phyloP scores from a whole-genome alignment of 169 alveolate genomes.

The Plasmodium relictum region DNA sequence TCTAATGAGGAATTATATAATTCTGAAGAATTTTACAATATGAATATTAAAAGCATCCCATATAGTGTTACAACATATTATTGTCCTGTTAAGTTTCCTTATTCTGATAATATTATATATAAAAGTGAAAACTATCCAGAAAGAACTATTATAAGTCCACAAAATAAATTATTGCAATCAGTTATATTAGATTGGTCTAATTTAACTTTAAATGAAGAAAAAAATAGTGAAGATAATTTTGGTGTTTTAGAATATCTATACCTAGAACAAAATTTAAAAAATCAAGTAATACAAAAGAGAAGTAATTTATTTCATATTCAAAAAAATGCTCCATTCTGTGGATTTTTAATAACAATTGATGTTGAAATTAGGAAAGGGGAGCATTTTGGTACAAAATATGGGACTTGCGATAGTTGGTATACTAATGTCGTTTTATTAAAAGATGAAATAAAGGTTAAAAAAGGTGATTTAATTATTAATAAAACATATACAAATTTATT shows the following conservation, averaged over 20 bases:
- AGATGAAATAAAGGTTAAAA: conserved; percentile 79
- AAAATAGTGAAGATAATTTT: conserved; percentile 25
- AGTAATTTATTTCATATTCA: conserved; percentile 77
- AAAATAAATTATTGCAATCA: conserved; percentile 84
- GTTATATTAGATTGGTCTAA: conserved; percentile 79
- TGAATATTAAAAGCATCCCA: conserved; percentile 86
- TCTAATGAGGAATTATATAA: conserved; percentile 65
- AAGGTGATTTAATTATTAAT: conserved; percentile 79
- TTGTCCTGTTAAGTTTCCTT: conserved; percentile 87
- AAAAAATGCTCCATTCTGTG: conserved; percentile 85
- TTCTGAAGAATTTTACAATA: conserved; percentile 78
- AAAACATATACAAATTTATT: conserved; percentile 82
- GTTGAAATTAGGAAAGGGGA: conserved; percentile 90
- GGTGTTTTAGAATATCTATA: conserved; percentile 78
- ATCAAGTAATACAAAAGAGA: conserved; percentile 85
- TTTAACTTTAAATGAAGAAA: conserved; percentile 36
- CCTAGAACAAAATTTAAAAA: conserved; percentile 82
- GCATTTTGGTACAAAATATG: conserved; percentile 87
- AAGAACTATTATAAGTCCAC: conserved; percentile 87
- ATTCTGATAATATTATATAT: conserved; percentile 83
- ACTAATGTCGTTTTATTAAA: conserved; percentile 84
- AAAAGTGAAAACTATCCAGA: conserved; percentile 84
- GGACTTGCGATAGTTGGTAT: conserved; percentile 88
- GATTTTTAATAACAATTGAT: conserved; percentile 88
- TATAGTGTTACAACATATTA: conserved; percentile 86